A percentile compares a stretch with the other conserved stretches of the same genome.
Evolutionary conservation across 768 basidiomycete species (phyloP).

Genomic region (Melanogaster broomeanus): DNA sequence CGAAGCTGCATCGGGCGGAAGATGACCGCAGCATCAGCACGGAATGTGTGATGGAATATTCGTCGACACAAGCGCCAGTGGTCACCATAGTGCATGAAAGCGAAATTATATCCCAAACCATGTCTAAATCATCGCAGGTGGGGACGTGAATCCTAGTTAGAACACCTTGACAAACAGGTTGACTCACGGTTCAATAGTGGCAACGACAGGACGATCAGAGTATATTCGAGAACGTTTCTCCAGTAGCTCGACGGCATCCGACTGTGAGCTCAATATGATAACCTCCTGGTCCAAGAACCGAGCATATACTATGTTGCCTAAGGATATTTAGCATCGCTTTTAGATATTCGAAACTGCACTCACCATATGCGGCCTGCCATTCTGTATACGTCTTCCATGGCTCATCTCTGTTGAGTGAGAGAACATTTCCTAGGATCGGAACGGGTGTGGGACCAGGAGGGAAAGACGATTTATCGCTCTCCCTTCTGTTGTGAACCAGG

Average conservation of each 20-base stretch:
- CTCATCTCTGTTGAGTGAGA: conserved; percentile 14
- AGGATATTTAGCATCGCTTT: background rate
- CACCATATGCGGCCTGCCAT: conserved; percentile 21
- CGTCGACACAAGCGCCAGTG: conserved; percentile 15
- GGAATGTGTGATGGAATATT: conserved; percentile 20
- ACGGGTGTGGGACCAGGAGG: conserved; percentile 23
- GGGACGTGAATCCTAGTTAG: background rate
- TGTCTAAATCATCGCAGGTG: conserved; percentile 1
- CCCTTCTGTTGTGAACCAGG: conserved; percentile 2
- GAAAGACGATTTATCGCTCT: conserved; percentile 13
- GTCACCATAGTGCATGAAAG: conserved; percentile 2
- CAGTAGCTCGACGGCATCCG: conserved; percentile 46
- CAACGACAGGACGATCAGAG: conserved; percentile 47
- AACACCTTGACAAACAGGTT: background rate
- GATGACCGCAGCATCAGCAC: background rate
- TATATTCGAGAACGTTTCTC: conserved; percentile 49
- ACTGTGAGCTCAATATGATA: conserved; percentile 46
- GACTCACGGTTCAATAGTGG: conserved; percentile 17
- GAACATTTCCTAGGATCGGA: conserved; percentile 18
- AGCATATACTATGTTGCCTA: conserved; percentile 50
- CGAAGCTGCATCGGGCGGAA: conserved; percentile 19
- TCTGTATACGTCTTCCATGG: conserved; percentile 18
- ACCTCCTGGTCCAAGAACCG: conserved; percentile 46
- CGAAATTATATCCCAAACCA: conserved; percentile 2
- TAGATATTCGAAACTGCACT: background rate